Evolutionary conservation across 2,329 filamentous ascomycete genomes (phyloP).

Genomic region (Fonsecaea nubica): DNA sequence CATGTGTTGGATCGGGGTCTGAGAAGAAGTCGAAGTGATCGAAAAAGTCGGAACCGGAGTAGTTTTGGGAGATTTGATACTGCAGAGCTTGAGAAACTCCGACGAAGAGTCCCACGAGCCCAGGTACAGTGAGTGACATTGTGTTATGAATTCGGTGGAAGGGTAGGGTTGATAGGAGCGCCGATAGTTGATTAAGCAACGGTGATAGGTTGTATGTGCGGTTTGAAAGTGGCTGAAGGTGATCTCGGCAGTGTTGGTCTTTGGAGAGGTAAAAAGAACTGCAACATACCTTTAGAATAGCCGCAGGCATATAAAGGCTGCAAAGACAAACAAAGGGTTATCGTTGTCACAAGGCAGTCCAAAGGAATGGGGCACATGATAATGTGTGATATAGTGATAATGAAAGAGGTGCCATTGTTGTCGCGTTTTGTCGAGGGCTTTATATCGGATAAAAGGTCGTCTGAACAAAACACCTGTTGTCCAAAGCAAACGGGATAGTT

Average conservation of each 20-base stretch:
- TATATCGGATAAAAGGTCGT: background rate
- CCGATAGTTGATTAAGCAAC: background rate
- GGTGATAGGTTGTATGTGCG: background rate
- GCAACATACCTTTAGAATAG: background rate
- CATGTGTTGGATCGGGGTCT: constrained; percentile 55
- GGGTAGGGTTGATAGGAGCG: background rate
- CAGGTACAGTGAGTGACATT: background rate
- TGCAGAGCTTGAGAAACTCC: background rate
- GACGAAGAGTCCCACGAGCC: background rate
- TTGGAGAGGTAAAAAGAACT: background rate
- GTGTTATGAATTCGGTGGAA: background rate
- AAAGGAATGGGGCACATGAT: background rate
- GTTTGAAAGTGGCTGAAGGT: background rate
- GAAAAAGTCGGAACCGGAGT: constrained; percentile 56
- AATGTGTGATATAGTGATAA: background rate
- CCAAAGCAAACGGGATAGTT: background rate
- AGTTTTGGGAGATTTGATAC: constrained; percentile 43
- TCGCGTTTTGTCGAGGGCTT: background rate
- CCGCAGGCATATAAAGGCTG: background rate
- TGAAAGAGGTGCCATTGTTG: background rate
- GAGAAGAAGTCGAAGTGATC: constrained; percentile 58
- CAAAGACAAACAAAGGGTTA: background rate
- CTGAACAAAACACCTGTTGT: constrained; percentile 7
- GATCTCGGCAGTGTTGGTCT: background rate
- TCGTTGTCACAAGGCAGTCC: constrained; percentile 5